Conservation (phyloP, 768 basidiomycete species). For the Suillus clintonianus region DNA sequence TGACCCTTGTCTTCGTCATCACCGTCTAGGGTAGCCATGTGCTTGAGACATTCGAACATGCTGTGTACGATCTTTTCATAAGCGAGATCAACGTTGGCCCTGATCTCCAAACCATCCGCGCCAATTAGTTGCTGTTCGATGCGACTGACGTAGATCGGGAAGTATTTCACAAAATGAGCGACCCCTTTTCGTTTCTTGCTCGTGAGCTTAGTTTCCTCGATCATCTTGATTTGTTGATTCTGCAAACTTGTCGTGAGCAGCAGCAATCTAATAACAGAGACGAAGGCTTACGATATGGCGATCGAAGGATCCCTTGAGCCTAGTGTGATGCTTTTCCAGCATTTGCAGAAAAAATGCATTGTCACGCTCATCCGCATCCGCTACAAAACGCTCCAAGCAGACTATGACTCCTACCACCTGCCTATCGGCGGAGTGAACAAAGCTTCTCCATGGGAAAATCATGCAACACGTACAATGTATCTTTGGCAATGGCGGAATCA, state of each 20-base stretch:
- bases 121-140: constrained; percentile 85
- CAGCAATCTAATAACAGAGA: not conserved
- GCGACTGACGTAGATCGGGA: constrained; percentile 83
- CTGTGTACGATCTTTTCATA: constrained; percentile 88
- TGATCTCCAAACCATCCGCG: constrained; percentile 75
- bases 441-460: constrained; percentile 1
- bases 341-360: constrained; percentile 73
- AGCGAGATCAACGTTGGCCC: constrained; percentile 72
- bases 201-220: constrained; percentile 89
- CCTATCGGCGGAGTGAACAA: constrained; percentile 42
- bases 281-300: constrained; percentile 61
- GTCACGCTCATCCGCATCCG: constrained; percentile 77
- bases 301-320: constrained; percentile 76
- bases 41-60: constrained; percentile 92
- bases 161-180: constrained; percentile 88
- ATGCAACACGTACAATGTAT: constrained; percentile 61
- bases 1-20: constrained; percentile 96
- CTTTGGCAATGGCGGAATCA: constrained; percentile 73
- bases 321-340: constrained; percentile 80
- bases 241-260: constrained; percentile 29
- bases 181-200: constrained; percentile 93
- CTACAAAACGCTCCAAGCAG: constrained; percentile 72
- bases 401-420: constrained; percentile 84
- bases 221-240: constrained; percentile 84
- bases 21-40: constrained; percentile 94